These are phyloP conservation scores for Lentinula lateritia DNA, from an alignment of 768 basidiomycete genomes.

Conservation along the genomic window DNA sequence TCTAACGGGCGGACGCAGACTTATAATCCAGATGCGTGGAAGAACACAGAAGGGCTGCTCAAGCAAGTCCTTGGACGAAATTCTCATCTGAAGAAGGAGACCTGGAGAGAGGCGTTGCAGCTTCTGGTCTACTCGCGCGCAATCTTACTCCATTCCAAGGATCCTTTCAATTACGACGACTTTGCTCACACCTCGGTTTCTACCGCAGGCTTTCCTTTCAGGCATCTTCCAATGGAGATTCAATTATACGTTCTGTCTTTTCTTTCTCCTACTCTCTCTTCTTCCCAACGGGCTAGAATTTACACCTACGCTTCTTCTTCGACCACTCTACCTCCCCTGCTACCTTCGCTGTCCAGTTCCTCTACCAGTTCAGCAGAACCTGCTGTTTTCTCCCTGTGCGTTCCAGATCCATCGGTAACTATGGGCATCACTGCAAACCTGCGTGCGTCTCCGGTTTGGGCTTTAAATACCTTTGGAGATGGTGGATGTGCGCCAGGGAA, in stretches of 20 bases:
- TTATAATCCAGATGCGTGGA: conserved; percentile 25
- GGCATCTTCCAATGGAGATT: conserved; percentile 51
- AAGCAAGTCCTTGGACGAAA: conserved; percentile 38
- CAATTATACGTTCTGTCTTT: conserved; percentile 52
- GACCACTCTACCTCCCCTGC: conserved; percentile 36
- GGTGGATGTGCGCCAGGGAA: conserved; percentile 28
- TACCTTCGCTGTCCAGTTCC: conserved; percentile 15
- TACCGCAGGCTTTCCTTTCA: conserved; percentile 5
- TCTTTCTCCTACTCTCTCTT: conserved; percentile 52
- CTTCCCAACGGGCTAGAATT: conserved; percentile 48
- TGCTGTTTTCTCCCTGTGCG: background rate
- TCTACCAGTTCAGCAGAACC: background rate
- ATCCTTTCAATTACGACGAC: background rate
- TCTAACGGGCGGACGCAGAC: conserved; percentile 14
- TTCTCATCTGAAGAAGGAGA: conserved; percentile 26
- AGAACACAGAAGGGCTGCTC: conserved; percentile 27
- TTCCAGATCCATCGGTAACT: conserved; percentile 1
- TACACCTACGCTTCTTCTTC: conserved; percentile 42
- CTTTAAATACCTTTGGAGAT: conserved; percentile 17
- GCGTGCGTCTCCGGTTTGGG: conserved; percentile 24
- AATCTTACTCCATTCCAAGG: conserved; percentile 36
- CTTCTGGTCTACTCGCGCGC: conserved; percentile 47
- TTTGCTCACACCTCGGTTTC: conserved; percentile 25
- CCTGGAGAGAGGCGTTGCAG: conserved; percentile 40
- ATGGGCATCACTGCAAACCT: background rate